Percentiles rank a stretch among this genome's conserved stretches.
phyloP scores from a whole-genome alignment of 805 yeast genomes.

The Hanseniaspora hatyaiensis region DNA sequence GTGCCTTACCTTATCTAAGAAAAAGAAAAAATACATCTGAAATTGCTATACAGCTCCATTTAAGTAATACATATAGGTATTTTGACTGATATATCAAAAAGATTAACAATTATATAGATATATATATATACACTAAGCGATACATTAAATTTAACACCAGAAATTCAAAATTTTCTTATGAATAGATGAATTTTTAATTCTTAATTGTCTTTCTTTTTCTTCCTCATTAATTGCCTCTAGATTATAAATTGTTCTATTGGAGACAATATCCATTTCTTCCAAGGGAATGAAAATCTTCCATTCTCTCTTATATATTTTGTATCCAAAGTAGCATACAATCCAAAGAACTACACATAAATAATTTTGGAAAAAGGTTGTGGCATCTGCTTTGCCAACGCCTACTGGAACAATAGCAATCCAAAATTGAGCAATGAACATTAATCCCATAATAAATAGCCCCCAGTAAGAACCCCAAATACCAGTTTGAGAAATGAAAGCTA shows the following conservation, averaged over 20 bases:
- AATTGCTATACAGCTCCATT: no score
- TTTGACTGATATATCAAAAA: no score
- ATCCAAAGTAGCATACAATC: slow-evolving; percentile 34
- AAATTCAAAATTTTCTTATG: slow-evolving; percentile 25
- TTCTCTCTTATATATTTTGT: slow-evolving; percentile 38
- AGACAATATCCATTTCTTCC: slow-evolving; percentile 26
- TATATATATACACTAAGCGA: no score
- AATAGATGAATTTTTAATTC: slow-evolving; percentile 24
- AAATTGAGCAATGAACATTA: slow-evolving; percentile 48
- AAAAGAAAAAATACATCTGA: no score
- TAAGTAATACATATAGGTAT: no score
- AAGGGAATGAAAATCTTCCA: slow-evolving; percentile 31
- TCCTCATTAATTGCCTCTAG: slow-evolving; percentile 29
- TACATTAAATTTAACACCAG: slow-evolving; percentile 29
- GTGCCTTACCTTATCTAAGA: no score
- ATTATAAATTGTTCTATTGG: slow-evolving; percentile 27
- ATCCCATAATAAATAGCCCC: slow-evolving; percentile 38
- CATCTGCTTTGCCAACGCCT: slow-evolving; percentile 37
- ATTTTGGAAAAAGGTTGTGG: slow-evolving; percentile 35
- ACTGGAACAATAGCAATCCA: slow-evolving; percentile 68
- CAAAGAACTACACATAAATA: slow-evolving; percentile 40
- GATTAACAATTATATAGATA: no score
- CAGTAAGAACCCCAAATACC: slow-evolving; percentile 45
- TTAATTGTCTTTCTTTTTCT: slow-evolving; percentile 26
- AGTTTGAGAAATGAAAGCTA: slow-evolving; percentile 41